Evolutionary conservation across 2,329 filamentous ascomycete genomes (phyloP), one percentile per base, ranked within the genome.

Genomic region (Fusarium sp.): DNA sequence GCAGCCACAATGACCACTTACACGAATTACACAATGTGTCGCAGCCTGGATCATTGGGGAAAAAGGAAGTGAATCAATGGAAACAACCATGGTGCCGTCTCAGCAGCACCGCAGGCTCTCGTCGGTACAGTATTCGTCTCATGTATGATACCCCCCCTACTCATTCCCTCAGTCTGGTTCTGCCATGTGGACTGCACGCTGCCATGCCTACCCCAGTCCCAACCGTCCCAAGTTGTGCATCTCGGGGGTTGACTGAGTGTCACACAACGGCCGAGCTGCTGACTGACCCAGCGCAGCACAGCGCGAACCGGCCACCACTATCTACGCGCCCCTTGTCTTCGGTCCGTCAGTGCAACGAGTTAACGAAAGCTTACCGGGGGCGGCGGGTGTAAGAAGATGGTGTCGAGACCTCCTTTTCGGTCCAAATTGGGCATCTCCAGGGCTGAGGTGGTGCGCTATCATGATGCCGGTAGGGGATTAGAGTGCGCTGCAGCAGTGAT

Each of bases 371-470:
- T 62, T 62, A 44, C 56, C 42, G 33, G 53, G 49, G 60, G 31
- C 56, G 31, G 53, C 56, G 44, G 46, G 57, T 58, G 53, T 46
- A 51, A 54, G 61, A 56, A 56, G 54, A 56, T 66, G 58, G 65
- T 54, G 63, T 62, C 16, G n/a, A 44, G 65, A 54, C 55, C 36
- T 67, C 57, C 40, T 50, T 58, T 27, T 44, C 51, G 31, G 40
- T 68, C 68, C 67, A 56, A 25, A 68, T 70, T 61, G 57, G 68
- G 64, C 59, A 62, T 68, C 57, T 55, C 60, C 64, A 65, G 58
- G 68, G 68, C 67, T 70, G 68, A 70, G 67, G 54, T 68, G 64
- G 68, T 70, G 67, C 57, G 64, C 67, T 70, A 70, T 65, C 67
- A 70, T 42, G 46, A 68, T 60, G 44, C 64, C 33, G 55, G 67